Percentiles rank a stretch among this genome's conserved stretches.
phyloP scores from a whole-genome alignment of 768 basidiomycete species.

The Terana coerulea region DNA sequence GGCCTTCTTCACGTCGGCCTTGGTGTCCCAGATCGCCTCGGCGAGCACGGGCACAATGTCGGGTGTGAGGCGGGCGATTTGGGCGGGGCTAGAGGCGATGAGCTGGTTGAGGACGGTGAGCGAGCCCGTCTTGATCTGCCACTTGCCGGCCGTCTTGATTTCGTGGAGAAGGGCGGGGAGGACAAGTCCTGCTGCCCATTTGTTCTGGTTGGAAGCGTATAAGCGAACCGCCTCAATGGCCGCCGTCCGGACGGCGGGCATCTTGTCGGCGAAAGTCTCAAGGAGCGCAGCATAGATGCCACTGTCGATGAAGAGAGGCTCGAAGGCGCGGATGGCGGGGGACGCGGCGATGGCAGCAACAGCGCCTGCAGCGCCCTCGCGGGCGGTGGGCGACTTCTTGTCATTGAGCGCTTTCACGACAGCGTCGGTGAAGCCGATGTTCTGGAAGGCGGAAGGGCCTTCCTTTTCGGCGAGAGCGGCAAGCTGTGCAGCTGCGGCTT shows the following conservation, averaged over 20 bases:
- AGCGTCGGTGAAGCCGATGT: slow-evolving; percentile 68
- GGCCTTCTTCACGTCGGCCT: slow-evolving; percentile 98
- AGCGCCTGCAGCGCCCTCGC: slow-evolving; percentile 82
- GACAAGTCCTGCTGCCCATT: slow-evolving; percentile 83
- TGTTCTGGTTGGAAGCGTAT: slow-evolving; percentile 72
- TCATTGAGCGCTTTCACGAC: slow-evolving; percentile 82
- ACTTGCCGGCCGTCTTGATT: slow-evolving; percentile 95
- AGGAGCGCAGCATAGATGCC: slow-evolving; percentile 84
- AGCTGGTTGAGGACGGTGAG: slow-evolving; percentile 83
- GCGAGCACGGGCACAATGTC: slow-evolving; percentile 88
- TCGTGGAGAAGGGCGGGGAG: slow-evolving; percentile 88
- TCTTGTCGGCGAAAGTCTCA: slow-evolving; percentile 94
- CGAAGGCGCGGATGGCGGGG: slow-evolving; percentile 77
- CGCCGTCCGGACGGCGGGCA: slow-evolving; percentile 79
- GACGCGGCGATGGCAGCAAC: slow-evolving; percentile 61
- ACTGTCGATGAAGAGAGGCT: slow-evolving; percentile 83
- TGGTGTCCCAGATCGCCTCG: slow-evolving; percentile 98
- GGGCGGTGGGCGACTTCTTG: slow-evolving; percentile 92
- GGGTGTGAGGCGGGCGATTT: slow-evolving; percentile 87
- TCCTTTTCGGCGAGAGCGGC: slow-evolving; percentile 78
- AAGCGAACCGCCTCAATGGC: slow-evolving; percentile 79
- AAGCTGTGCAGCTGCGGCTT: slow-evolving; percentile 64
- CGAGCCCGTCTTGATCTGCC: slow-evolving; percentile 93
- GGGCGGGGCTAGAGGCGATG: slow-evolving; percentile 74
- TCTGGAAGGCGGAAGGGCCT: slow-evolving; percentile 72